Evolutionary conservation across 495 filamentous ascomycete genomes (phyloP), one percentile per base, ranked within the genome.

Genomic region (Aspergillus nidulans): DNA sequence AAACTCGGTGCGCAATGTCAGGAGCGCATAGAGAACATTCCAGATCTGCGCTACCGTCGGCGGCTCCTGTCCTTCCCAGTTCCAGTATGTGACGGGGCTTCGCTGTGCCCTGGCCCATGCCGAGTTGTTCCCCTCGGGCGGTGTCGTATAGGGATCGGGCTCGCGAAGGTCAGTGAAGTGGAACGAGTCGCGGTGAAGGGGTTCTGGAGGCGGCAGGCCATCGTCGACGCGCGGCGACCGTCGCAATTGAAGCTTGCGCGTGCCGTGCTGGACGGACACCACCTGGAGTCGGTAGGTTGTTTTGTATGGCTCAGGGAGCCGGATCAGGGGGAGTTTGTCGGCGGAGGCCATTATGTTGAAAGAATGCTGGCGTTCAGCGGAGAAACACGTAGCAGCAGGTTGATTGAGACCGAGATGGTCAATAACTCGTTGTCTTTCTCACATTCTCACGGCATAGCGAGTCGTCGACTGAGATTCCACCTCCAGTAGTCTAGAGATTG

Each of bases 31-130:
- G 43, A 80, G 55, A 42, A 80, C 54, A 13, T 81, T 74, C 81
- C 82, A 85, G 34, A 81, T 67, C 57, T 84, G 80, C 10, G 66
- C 79, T 16, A 79, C 59, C 0, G 79, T 74, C 5, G 80, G 78
- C 2, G 74, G 46, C 5, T 50, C 57, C 13, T 54, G 54, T n/a
- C 52, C 53, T n/a, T 54, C 54, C 71, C 73, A 76, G 28, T 59
- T 51, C 28, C 71, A 57, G 19, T 57, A 56, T 5, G 64, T 62
- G 9, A 55, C 53, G 2, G 67, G 71, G 25, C 62, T 66, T 49
- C 71, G 42, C 43, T 63, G 69, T 13, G 70, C 70, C 20, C 69
- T 57, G 6, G 70, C 69, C 70, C 69, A 75, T 1, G 65, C 56
- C n/a, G 64, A 70, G 56, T 75, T 75, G 49, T 75, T 68, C 4